phyloP scores from a whole-genome alignment of 768 basidiomycete genomes.

The Boletus vinaceobasis region DNA sequence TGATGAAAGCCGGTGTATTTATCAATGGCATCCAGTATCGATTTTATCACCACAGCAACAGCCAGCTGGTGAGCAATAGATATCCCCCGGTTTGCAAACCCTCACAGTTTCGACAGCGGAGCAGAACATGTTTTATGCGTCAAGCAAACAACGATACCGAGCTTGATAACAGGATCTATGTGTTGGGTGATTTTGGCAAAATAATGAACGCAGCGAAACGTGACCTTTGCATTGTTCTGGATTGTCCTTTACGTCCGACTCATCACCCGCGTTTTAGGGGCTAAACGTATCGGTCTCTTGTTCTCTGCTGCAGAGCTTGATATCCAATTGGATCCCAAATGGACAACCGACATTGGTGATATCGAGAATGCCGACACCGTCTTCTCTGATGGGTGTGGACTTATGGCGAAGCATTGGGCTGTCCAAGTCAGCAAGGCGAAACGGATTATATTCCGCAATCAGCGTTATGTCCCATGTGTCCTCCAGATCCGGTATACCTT shows the following conservation, averaged over 20 bases:
- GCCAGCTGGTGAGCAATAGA: conserved; percentile 50
- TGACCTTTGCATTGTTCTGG: conserved; percentile 20
- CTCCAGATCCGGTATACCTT: conserved; percentile 55
- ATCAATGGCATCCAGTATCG: conserved; percentile 60
- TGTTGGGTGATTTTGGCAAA: conserved; percentile 52
- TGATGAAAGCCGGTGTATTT: conserved; percentile 54
- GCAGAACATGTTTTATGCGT: conserved; percentile 61
- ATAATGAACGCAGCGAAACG: conserved; percentile 68
- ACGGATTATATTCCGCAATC: conserved; percentile 50
- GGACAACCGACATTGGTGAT: conserved; percentile 54
- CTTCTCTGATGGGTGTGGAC: conserved; percentile 69
- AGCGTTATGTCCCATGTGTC: conserved; percentile 57
- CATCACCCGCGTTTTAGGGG: conserved; percentile 44
- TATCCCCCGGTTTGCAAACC: not conserved
- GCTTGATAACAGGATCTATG: conserved; percentile 55
- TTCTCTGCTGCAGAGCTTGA: conserved; percentile 65
- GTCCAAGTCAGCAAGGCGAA: conserved; percentile 52
- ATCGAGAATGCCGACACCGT: conserved; percentile 53
- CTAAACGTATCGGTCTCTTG: conserved; percentile 64
- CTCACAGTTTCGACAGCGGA: conserved; percentile 38
- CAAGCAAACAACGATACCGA: conserved; percentile 52
- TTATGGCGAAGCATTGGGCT: conserved; percentile 53
- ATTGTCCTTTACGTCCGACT: not conserved
- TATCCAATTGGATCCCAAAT: conserved; percentile 47
- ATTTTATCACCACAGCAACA: conserved; percentile 71